Percentiles rank a stretch among this genome's conserved stretches.
phyloP scores from a whole-genome alignment of 164 flowering plant genomes.

The Berberis vulgaris region DNA sequence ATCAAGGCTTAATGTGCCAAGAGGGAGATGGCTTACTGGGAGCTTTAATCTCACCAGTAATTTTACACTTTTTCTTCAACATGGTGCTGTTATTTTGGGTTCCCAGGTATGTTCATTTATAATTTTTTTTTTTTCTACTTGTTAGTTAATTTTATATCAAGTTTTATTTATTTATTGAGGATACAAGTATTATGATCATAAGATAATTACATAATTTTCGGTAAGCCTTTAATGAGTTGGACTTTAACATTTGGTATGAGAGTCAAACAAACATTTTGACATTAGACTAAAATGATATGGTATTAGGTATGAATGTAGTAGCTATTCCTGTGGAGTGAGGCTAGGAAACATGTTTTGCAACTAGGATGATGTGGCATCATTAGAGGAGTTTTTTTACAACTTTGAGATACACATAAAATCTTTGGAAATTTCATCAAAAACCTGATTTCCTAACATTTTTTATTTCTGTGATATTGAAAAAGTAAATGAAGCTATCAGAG shows the following conservation, averaged over 20 bases:
- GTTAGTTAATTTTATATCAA: not conserved
- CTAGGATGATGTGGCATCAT: no score
- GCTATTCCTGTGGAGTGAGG: no score
- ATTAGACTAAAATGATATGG: not conserved
- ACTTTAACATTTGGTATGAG: not conserved
- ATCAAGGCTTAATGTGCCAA: slow-evolving; percentile 63
- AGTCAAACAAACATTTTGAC: not conserved
- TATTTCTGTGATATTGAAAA: no score
- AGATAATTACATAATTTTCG: no score
- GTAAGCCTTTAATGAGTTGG: not conserved
- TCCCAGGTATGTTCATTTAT: slow-evolving; percentile 50
- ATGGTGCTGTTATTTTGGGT: slow-evolving; percentile 84
- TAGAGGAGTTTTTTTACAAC: no score
- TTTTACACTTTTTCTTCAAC: slow-evolving; percentile 82
- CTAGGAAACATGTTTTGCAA: no score
- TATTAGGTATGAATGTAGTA: no score
- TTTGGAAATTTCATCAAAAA: no score
- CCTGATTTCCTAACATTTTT: no score
- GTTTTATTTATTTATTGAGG: not conserved
- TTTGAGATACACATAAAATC: no score
- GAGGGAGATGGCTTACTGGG: slow-evolving; percentile 83
- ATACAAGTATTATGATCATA: not conserved
- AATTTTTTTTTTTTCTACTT: not conserved
- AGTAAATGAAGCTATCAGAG: no score
- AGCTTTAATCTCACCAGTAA: slow-evolving; percentile 90